Evolutionary conservation across 805 yeast species (phyloP).

Genomic region (Candida ascalaphidarum): DNA sequence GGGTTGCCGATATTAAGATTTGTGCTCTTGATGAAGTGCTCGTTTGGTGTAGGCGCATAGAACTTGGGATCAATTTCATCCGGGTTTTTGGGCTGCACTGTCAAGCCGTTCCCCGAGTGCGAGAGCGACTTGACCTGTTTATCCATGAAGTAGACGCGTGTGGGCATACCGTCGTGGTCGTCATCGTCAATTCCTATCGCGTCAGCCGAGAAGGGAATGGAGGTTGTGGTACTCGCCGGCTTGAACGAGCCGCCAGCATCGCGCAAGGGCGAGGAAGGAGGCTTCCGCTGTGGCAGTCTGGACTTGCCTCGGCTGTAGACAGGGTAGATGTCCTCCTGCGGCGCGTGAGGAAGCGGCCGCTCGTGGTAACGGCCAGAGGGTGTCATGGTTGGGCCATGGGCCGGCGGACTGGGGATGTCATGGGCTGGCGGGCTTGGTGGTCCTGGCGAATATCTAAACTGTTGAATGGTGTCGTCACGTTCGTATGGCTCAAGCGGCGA

Average conservation of each 20-base stretch:
- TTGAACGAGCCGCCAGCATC: constrained; percentile 1
- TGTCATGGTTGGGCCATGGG: too few relatives aligned
- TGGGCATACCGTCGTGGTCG: constrained; percentile 18
- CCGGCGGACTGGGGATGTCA: too few relatives aligned
- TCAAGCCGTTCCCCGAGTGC: constrained; percentile 3
- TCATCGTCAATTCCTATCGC: constrained; percentile 26
- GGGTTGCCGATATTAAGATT: constrained; percentile 14
- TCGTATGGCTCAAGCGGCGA: too few relatives aligned
- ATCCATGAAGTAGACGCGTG: constrained; percentile 27
- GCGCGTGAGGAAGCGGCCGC: too few relatives aligned
- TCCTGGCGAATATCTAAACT: too few relatives aligned
- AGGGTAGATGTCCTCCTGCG: too few relatives aligned
- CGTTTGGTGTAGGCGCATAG: constrained; percentile 43
- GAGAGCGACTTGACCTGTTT: constrained; percentile 24
- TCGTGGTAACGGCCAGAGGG: too few relatives aligned
- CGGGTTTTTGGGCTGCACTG: too few relatives aligned
- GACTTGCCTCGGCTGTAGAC: too few relatives aligned
- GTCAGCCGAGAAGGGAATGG: constrained; percentile 36
- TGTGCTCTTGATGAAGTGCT: constrained; percentile 19
- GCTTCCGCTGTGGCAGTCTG: too few relatives aligned
- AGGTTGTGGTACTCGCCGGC: constrained; percentile 11
- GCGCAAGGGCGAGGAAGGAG: constrained; percentile 9
- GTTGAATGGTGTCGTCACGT: too few relatives aligned
- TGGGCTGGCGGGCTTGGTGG: too few relatives aligned
- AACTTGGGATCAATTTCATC: constrained; percentile 22